Evolutionary conservation across 2,329 filamentous ascomycete genomes (phyloP).

Genomic region (Fusarium brachygibbosum): DNA sequence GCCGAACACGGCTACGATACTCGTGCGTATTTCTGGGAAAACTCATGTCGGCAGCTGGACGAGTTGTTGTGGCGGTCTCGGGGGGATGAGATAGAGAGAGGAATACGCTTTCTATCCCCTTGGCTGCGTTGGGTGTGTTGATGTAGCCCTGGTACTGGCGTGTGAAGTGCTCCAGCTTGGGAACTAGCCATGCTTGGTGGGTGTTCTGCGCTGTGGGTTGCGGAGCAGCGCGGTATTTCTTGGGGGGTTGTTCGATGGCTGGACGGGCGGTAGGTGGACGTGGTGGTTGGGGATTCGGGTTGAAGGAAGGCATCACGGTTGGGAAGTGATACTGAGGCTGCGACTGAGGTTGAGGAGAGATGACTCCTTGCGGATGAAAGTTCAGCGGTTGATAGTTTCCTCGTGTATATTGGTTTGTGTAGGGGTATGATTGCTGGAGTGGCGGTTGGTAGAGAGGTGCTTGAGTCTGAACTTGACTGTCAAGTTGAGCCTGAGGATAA

Average conservation of each 20-base stretch:
- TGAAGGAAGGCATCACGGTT: not conserved
- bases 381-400: not conserved
- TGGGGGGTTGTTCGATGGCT: conserved; percentile 1
- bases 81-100: conserved; percentile 12
- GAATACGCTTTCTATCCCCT: conserved; percentile 1
- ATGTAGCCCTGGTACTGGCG: conserved; percentile 32
- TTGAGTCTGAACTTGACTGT: not conserved
- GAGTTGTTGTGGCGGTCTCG: not conserved
- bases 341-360: not conserved
- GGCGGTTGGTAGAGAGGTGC: not conserved
- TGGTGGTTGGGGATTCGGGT: not conserved
- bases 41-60: conserved; percentile 8
- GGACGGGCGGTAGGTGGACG: not conserved
- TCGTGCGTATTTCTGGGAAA: conserved; percentile 18
- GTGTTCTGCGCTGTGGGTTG: not conserved
- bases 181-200: not conserved
- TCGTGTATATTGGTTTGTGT: not conserved
- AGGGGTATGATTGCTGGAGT: not conserved
- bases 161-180: conserved; percentile 5
- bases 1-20: conserved; percentile 15
- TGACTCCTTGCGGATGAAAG: not conserved
- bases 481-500: not conserved
- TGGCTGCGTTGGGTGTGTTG: not conserved
- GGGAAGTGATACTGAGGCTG: not conserved
- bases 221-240: not conserved